Evolutionary conservation across 306 rosid genomes (phyloP).

Genomic region (Echinosophora koreensis): DNA sequence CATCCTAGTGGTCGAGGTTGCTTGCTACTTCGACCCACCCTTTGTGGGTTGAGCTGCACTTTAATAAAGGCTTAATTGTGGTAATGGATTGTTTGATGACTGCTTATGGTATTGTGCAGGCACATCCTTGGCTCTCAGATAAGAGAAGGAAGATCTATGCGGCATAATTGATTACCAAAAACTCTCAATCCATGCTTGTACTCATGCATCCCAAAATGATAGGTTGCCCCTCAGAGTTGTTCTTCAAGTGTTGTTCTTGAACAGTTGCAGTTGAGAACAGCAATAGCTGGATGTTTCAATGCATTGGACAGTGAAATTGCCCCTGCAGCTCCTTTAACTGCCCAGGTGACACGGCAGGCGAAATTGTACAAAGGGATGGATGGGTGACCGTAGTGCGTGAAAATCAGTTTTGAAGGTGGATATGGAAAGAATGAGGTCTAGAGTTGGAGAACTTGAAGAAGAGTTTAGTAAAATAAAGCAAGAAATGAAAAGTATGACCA

Average conservation of each 20-base stretch:
- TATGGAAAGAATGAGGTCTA: constrained; percentile 86
- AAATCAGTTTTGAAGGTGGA: constrained; percentile 86
- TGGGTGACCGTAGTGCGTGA: constrained; percentile 93
- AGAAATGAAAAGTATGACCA: constrained; percentile 84
- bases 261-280: constrained; percentile 89
- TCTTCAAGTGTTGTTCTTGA: constrained; percentile 95
- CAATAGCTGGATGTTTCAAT: constrained; percentile 82
- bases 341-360: constrained; percentile 55
- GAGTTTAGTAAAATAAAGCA: constrained; percentile 82
- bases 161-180: constrained; percentile 45
- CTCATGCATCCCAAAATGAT: constrained; percentile 93
- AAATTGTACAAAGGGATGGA: constrained; percentile 86
- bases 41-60: constrained; percentile 23
- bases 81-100: not conserved
- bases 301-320: constrained; percentile 71
- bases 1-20: not conserved
- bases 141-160: too few relatives aligned
- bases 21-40: not conserved
- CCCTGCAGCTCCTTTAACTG: constrained; percentile 57
- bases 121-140: too few relatives aligned
- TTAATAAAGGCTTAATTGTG: not conserved
- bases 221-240: constrained; percentile 91
- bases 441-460: constrained; percentile 87
- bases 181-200: constrained; percentile 91
- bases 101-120: not conserved